Evolutionary conservation across 352 stramenopile species (phyloP), one percentile per base, ranked within the genome.

Genomic region (Albugo laibachii): DNA sequence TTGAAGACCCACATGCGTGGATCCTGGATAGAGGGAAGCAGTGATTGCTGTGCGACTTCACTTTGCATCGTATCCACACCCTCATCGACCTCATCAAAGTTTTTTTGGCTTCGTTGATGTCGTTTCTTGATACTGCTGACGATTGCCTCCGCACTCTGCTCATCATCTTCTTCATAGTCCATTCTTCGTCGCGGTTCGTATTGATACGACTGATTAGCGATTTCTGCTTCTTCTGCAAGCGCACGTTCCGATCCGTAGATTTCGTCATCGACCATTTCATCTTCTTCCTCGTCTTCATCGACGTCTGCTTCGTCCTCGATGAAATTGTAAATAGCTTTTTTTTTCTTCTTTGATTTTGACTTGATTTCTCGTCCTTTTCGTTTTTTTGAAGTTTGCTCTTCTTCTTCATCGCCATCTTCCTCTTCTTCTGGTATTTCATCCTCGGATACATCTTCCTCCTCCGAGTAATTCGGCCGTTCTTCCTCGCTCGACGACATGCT

Each of bases 1-100:
- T 92, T 92, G 56, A 92, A 89, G 18, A 92, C 77, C 79, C 79
- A 92, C 70, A 92, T 81, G 45, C 77, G 74, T 40, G 79, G 79
- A 47, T 92, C 79, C 52, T 91, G 75, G 49, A 92, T 91, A 15
- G 79, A 91, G 45, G 79, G 79, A 54, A 92, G 54, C 16, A 91
- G 65, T 35, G 77, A 85, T 57, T 92, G 79, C 56, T 92, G 79
- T 37, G 79, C 79, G 36, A 92, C 79, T 11, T 86, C 79, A 41
- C 66, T 88, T 58, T 92, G 79, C 50, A 84, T 66, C 39, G 86
- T 66, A 19, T 89, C 79, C 1, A 70, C 70, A 2, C 76, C 72
- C 45, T 88, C 79, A 36, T 92, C 79, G 50, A 87, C 79, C 13
- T 83, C 79, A 27, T 89, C 74, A 46, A 83, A 86, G 42, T 84